A percentile compares a stretch with the other conserved stretches of the same genome.
Evolutionary conservation across 495 filamentous ascomycete genomes (phyloP).

Genomic region (Aspergillus asperescens): DNA sequence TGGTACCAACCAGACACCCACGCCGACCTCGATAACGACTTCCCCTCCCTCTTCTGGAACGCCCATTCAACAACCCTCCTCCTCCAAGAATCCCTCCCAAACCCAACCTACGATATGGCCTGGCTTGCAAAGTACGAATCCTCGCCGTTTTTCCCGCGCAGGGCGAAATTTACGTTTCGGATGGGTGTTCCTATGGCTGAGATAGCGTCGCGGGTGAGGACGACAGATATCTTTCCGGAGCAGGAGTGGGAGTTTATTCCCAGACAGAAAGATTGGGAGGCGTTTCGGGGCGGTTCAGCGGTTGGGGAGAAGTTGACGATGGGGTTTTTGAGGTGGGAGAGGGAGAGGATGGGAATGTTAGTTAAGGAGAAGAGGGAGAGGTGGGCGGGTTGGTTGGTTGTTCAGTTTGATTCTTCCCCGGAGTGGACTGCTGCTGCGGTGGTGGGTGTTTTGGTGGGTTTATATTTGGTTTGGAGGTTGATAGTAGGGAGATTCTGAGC

Average conservation of each 20-base stretch:
- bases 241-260: slow-evolving; percentile 10
- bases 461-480: too few species aligned
- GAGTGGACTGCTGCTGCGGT: too few species aligned
- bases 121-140: neutral
- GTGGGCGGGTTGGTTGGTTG: too few species aligned
- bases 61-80: neutral
- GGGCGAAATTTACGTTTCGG: neutral
- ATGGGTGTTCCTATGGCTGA: neutral
- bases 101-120: neutral
- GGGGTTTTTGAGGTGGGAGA: slow-evolving; percentile 1
- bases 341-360: too few species aligned
- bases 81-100: neutral
- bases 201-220: neutral
- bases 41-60: neutral
- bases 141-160: neutral
- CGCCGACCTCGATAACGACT: neutral
- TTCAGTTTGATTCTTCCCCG: too few species aligned
- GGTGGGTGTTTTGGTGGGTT: too few species aligned
- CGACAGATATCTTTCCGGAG: slow-evolving; percentile 4
- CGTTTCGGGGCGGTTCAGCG: neutral
- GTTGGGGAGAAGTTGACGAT: neutral
- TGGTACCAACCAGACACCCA: neutral
- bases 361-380: too few species aligned
- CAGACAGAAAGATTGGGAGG: neutral
- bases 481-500: too few species aligned